These are phyloP conservation scores for Trametes coccinea DNA, from an alignment of 768 basidiomycete species.

Conservation along the genomic window DNA sequence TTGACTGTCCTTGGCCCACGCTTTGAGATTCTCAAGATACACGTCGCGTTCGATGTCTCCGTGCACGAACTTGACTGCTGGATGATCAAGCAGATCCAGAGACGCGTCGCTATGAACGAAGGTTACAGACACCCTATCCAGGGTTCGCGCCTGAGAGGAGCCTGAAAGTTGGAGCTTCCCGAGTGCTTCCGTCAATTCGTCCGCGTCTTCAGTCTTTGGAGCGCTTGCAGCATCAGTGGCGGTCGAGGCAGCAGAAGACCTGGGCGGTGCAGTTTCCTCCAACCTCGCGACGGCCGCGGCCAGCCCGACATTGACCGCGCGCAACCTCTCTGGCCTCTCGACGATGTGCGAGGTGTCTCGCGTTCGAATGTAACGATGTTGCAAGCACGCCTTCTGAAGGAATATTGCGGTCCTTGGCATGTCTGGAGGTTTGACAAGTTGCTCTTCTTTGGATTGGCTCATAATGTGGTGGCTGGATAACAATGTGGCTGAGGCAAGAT, in stretches of 20 bases:
- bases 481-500: not conserved
- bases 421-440: not conserved
- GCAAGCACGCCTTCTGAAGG: slow-evolving; percentile 71
- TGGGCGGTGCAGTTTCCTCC: slow-evolving; percentile 36
- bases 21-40: slow-evolving; percentile 62
- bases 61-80: slow-evolving; percentile 74
- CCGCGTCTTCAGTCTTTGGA: slow-evolving; percentile 19
- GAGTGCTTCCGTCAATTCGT: slow-evolving; percentile 50
- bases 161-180: slow-evolving; percentile 29
- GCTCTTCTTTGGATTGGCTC: not conserved
- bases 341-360: slow-evolving; percentile 73
- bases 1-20: slow-evolving; percentile 59
- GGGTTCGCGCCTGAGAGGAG: not conserved
- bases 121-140: slow-evolving; percentile 34
- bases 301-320: slow-evolving; percentile 81
- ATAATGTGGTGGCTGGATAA: not conserved
- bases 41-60: slow-evolving; percentile 67
- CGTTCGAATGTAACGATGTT: slow-evolving; percentile 78
- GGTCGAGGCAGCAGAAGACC: not conserved
- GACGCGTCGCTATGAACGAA: slow-evolving; percentile 56
- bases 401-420: slow-evolving; percentile 32
- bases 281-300: slow-evolving; percentile 77
- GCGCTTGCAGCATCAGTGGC: not conserved
- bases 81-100: slow-evolving; percentile 54
- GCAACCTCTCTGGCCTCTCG: slow-evolving; percentile 89